Base-by-base conservation (phyloP, 2,329 filamentous ascomycete genomes). In the Aspergillus sp. region DNA sequence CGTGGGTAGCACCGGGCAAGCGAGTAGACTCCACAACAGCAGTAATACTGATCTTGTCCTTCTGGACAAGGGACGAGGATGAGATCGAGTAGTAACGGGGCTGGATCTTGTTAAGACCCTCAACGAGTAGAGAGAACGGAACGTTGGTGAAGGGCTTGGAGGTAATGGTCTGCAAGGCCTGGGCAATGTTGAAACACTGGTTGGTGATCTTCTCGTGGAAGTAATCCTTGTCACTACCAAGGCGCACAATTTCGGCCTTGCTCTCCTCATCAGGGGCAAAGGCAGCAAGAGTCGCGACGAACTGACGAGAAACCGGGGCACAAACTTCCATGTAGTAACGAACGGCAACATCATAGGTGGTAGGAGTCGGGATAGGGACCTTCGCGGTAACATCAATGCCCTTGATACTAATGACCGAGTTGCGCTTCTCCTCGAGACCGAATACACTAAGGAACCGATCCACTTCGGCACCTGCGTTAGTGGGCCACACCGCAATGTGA, bases 51-150 rank as follows among this genome's bases (percentile, higher is more conserved):
- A 99, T 92, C 80, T 92, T 93, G 77, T 96, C 88, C 73, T 95
- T 93, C 73, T 99, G 93, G 15, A 96, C 93, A 8, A 92, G 76
- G 6, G 95, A 97, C 1, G 95, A 98, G 1, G 96, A 99, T 2
- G 95, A 99, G 75, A 99, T 99, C 49, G 96, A 99, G 81, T 99
- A 99, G 83, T 98, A 99, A 49, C 95, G 91, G 39, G 95, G 93
- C 76, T 99, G 95, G 56, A 99, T 86, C 81, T 97, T 98, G 77
- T 88, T 90, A 60, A 99, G 77, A 64, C 91, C 90, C 81, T 99
- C 95, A 64, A 99, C 92, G 67, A 98, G 87, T 67, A 93, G 87
- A 8, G 95, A 96, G 79, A 99, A 98, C 15, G 95, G 96, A 55
- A 97, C 87, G 54, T 86, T 87, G 54, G 85, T 80, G 90, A 95